phyloP scores from a whole-genome alignment of 192 early-diverging fungal species.

The Backusella macrospora region DNA sequence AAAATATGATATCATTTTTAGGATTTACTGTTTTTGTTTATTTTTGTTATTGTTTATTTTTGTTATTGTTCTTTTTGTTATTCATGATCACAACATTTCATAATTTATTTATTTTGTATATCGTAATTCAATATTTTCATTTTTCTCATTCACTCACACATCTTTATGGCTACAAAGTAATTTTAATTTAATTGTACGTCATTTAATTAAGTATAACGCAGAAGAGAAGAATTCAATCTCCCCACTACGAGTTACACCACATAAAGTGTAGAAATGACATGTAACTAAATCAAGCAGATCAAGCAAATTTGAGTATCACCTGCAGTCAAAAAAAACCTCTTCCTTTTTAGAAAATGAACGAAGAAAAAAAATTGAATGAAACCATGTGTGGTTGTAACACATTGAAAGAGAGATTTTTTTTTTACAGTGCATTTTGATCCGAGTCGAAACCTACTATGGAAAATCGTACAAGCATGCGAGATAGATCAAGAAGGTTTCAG shows the following conservation, averaged over 20 bases:
- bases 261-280: constrained; percentile 10
- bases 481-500: background rate
- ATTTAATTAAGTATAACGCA: background rate
- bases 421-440: too few species aligned
- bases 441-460: too few species aligned
- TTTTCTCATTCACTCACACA: background rate
- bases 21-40: too few species aligned
- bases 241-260: background rate
- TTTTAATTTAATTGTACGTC: background rate
- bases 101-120: background rate
- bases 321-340: background rate
- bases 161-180: too few species aligned
- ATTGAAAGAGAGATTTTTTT: too few species aligned
- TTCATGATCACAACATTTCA: background rate
- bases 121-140: background rate
- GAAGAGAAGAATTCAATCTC: background rate
- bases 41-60: background rate
- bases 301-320: background rate
- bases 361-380: background rate
- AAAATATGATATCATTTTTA: background rate
- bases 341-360: background rate
- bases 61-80: background rate
- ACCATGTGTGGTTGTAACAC: constrained; percentile 7
- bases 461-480: too few species aligned
- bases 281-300: background rate